Evolutionary conservation across 164 flowering plant species (phyloP).

Genomic region (Akebia trifoliata): DNA sequence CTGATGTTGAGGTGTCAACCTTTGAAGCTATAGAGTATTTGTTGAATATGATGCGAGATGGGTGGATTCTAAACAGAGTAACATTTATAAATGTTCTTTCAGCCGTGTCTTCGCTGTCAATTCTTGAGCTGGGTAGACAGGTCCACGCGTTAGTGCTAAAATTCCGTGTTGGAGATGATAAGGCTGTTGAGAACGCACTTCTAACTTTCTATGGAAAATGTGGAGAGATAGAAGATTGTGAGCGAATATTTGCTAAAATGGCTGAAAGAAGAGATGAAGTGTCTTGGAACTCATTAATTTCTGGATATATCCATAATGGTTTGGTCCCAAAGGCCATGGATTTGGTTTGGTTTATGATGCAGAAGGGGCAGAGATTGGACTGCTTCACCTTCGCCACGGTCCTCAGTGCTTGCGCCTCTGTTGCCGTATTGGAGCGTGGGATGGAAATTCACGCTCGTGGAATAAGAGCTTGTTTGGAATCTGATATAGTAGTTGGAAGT

Average conservation of each 20-base stretch:
- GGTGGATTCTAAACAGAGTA: slow-evolving; percentile 57
- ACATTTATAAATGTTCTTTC: slow-evolving; percentile 68
- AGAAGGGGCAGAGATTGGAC: slow-evolving; percentile 60
- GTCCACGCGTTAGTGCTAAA: slow-evolving; percentile 65
- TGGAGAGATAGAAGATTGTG: slow-evolving; percentile 59
- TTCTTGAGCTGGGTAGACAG: slow-evolving; percentile 43
- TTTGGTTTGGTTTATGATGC: slow-evolving; percentile 71
- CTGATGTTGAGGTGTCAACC: slow-evolving; percentile 40
- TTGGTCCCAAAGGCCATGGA: slow-evolving; percentile 65
- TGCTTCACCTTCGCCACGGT: slow-evolving; percentile 75
- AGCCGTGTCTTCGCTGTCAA: slow-evolving; percentile 55
- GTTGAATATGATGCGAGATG: slow-evolving; percentile 57
- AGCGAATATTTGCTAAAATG: slow-evolving; percentile 62
- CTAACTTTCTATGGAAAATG: slow-evolving; percentile 75
- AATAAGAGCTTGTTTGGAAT: slow-evolving; percentile 54
- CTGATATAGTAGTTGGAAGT: slow-evolving; percentile 86
- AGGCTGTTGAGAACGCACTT: slow-evolving; percentile 63
- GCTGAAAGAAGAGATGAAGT: slow-evolving; percentile 64
- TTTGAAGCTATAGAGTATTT: slow-evolving; percentile 43
- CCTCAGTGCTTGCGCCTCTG: slow-evolving; percentile 92
- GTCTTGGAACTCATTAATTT: slow-evolving; percentile 84
- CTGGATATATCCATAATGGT: slow-evolving; percentile 78
- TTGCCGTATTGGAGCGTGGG: slow-evolving; percentile 77
- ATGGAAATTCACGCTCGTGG: slow-evolving; percentile 87
- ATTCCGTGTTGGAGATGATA: slow-evolving; percentile 31